These are phyloP conservation scores for Cladosporium oxysporum DNA, from an alignment of 2,329 filamentous ascomycete genomes.

Conservation along the genomic window DNA sequence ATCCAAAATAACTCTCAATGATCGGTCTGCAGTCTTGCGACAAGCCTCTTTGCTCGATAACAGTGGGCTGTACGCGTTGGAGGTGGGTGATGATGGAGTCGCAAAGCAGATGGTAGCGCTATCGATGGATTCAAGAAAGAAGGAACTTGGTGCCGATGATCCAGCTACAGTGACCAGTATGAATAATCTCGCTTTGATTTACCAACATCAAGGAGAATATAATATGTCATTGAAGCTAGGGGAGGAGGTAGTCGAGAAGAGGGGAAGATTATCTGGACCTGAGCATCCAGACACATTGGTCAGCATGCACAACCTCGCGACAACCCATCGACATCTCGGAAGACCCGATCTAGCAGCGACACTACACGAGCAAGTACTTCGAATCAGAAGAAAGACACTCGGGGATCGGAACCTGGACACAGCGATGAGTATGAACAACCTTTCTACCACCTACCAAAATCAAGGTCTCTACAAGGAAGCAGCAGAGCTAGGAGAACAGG, in stretches of 20 bases:
- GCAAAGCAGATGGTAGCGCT: background rate
- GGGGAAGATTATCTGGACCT: constrained; percentile 11
- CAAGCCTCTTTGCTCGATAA: constrained; percentile 4
- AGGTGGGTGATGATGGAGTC: background rate
- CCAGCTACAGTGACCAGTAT: constrained; percentile 22
- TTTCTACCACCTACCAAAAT: constrained; percentile 18
- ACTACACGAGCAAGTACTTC: constrained; percentile 21
- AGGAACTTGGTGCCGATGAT: constrained; percentile 19
- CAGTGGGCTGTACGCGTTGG: constrained; percentile 18
- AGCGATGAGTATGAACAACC: constrained; percentile 18
- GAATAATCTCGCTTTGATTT: constrained; percentile 18
- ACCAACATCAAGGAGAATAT: constrained; percentile 13
- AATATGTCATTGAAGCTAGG: constrained; percentile 17
- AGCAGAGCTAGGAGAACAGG: constrained; percentile 3
- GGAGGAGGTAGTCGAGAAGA: constrained; percentile 18
- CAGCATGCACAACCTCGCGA: constrained; percentile 20
- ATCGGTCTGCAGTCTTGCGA: background rate
- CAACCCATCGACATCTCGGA: background rate
- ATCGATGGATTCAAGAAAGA: background rate
- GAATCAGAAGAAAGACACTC: constrained; percentile 14
- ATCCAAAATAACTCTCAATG: background rate
- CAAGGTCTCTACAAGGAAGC: constrained; percentile 22
- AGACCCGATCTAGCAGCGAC: constrained; percentile 15
- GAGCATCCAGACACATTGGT: constrained; percentile 23
- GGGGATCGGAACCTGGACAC: constrained; percentile 19